Conservation (phyloP, 345 rosid genomes). For the Populus nigra region DNA sequence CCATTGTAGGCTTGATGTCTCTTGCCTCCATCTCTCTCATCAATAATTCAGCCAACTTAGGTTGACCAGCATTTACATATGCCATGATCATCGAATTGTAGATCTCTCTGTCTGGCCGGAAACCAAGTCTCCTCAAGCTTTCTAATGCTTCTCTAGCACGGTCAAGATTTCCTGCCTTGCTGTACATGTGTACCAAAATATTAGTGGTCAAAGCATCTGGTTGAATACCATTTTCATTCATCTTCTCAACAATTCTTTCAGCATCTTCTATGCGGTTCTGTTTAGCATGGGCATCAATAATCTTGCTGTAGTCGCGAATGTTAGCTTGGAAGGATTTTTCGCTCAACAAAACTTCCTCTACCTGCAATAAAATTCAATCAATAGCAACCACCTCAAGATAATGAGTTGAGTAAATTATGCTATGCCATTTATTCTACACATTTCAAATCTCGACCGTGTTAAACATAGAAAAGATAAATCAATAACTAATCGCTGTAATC, state of each 20-base stretch:
- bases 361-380: conserved; percentile 43
- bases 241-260: conserved; percentile 69
- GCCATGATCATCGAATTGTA: conserved; percentile 78
- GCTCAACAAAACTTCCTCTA: conserved; percentile 59
- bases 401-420: not conserved
- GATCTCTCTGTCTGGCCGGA: conserved; percentile 52
- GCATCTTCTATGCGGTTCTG: conserved; percentile 55
- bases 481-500: not conserved
- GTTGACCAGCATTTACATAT: conserved; percentile 56
- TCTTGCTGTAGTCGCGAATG: conserved; percentile 59
- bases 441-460: not conserved
- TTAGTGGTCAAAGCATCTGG: conserved; percentile 58
- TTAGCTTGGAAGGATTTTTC: conserved; percentile 64
- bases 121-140: conserved; percentile 56
- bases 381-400: conserved; percentile 12
- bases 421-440: not conserved
- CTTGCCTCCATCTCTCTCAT: conserved; percentile 53
- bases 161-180: conserved; percentile 64
- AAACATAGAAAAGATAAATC: not conserved
- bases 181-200: conserved; percentile 61
- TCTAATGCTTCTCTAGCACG: conserved; percentile 69
- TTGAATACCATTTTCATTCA: conserved; percentile 55
- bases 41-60: conserved; percentile 45
- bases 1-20: conserved; percentile 48
- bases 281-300: conserved; percentile 66